These are phyloP conservation scores for Jacaranda copaia DNA, from an alignment of 257 asterid species.

Conservation along the genomic window DNA sequence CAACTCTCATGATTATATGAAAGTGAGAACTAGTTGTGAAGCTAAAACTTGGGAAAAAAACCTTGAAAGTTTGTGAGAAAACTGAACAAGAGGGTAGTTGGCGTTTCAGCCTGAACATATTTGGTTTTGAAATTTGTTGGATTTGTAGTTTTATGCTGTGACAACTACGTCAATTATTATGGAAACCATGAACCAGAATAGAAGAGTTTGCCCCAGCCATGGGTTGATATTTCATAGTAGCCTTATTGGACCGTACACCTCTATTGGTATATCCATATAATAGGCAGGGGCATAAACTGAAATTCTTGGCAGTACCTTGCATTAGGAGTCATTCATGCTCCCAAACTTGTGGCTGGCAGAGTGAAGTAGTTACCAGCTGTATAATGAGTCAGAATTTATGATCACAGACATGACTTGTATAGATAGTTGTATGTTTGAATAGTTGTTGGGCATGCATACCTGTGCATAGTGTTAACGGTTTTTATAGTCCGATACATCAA, in stretches of 20 bases:
- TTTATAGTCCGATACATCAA: too few relatives aligned
- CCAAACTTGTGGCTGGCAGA: neutral
- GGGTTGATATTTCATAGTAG: too few relatives aligned
- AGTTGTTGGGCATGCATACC: too few relatives aligned
- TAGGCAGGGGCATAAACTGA: too few relatives aligned
- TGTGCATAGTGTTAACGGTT: too few relatives aligned
- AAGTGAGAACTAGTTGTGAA: neutral
- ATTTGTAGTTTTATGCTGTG: neutral
- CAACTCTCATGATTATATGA: conserved; percentile 17
- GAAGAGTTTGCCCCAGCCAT: too few relatives aligned
- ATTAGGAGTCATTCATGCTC: neutral
- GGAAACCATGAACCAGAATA: too few relatives aligned
- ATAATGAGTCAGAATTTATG: neutral
- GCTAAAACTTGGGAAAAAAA: neutral
- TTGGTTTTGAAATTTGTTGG: conserved; percentile 14
- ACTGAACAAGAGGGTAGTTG: neutral
- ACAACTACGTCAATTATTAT: neutral
- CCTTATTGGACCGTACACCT: too few relatives aligned
- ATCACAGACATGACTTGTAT: too few relatives aligned
- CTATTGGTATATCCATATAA: too few relatives aligned
- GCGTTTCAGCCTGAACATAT: neutral
- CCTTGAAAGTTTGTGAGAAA: conserved; percentile 11
- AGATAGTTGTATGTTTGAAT: too few relatives aligned
- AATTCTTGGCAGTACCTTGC: neutral
- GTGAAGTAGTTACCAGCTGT: neutral